Base-by-base conservation (phyloP, 208 protist genomes). In the Naegleria fowleri region DNA sequence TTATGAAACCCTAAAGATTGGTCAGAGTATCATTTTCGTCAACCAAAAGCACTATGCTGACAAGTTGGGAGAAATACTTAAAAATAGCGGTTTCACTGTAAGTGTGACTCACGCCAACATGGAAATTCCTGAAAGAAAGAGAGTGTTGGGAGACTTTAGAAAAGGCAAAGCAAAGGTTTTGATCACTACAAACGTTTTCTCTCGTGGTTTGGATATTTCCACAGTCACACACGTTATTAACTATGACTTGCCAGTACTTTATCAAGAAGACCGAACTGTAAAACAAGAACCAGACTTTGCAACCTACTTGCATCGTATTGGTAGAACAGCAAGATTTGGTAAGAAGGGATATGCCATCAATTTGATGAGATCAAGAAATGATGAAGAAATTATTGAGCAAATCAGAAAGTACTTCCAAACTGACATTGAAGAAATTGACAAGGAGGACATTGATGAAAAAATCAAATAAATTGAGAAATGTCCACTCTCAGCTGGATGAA, bases 191-290 rank as follows among this genome's bases (percentile, higher is more conserved):
- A 90, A 92, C 36, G 76, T 90, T 29, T 39, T 84, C 25, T 6
- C 90, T 29, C 91, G 93, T 86, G 93, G 93, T 84, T 33, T 96
- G 0, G 95, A 96, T 86, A 94, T 96, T 51, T 16, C 67, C 40
- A 48, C 51, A 5, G 94, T 96, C 16, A 85, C 92, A 52, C 55
- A 90, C 13, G 93, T 96, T 3, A 91, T 96, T 38, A 95, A 96
- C 25, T 96, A 91, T 55, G 91, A 94, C 22, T 43, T 95, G 16
- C 95, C 94, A 43, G 3, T 41, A 25, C 59, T 43, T 0, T 87
- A 9, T 40, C 11, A 40, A 29, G 33, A 55, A 25, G 9, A 29
- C 39, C 25, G 36, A 51, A 25, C 15, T 41, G 13, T 15, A 67
- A 48, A 15, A 5, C 13, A 55, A 29, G 22, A 90, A 86, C n/a